Evolutionary conservation across 1,284 basidiomycete species (phyloP).

Genomic region (Melampsora larici-populina): DNA sequence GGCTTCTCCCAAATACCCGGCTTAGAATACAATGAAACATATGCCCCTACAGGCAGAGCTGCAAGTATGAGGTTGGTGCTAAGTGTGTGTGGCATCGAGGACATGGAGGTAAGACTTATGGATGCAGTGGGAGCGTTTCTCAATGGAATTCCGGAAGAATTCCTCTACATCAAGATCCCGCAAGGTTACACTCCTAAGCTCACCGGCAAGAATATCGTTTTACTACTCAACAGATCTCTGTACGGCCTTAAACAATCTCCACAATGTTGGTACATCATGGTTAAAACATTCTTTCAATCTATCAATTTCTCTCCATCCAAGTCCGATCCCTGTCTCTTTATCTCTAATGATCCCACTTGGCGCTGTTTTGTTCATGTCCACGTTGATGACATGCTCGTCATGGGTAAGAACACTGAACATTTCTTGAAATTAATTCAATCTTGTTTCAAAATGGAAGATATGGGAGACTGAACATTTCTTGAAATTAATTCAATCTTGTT

Average conservation of each 20-base stretch:
- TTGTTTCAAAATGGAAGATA: neutral
- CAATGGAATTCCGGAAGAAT: slow-evolving; percentile 3
- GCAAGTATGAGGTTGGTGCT: neutral
- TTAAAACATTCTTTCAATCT: neutral
- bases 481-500: neutral
- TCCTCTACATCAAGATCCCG: too few relatives aligned
- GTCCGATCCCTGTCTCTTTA: slow-evolving; percentile 6
- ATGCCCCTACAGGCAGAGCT: slow-evolving; percentile 14
- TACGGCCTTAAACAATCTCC: slow-evolving; percentile 12
- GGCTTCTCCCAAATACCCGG: too few relatives aligned
- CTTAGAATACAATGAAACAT: slow-evolving; percentile 1
- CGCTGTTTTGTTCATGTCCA: neutral
- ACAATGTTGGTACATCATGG: neutral
- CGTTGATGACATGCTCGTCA: too few relatives aligned
- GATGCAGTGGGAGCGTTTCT: too few relatives aligned
- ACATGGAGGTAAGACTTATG: slow-evolving; percentile 4
- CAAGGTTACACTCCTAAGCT: neutral
- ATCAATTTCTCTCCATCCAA: too few relatives aligned
- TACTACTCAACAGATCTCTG: neutral
- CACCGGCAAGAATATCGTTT: neutral
- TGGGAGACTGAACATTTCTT: neutral
- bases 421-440: neutral
- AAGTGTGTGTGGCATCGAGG: neutral
- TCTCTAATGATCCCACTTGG: neutral
- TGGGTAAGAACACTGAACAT: neutral